These are phyloP conservation scores for Russula brevipes DNA, from an alignment of 768 basidiomycete species.

Conservation along the genomic window DNA sequence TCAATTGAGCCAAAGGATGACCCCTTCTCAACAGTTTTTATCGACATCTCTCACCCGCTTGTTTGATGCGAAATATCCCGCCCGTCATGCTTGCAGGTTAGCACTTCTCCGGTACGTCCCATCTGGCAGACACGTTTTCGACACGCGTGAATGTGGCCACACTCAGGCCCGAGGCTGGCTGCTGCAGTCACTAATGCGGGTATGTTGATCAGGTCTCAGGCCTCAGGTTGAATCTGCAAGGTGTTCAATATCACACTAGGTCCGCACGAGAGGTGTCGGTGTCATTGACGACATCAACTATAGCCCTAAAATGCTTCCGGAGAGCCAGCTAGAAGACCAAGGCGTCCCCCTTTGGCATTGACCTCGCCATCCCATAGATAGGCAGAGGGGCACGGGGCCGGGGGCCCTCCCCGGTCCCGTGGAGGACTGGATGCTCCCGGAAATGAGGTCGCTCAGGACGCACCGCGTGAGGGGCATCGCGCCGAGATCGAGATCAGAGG, in stretches of 20 bases:
- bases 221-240: not conserved
- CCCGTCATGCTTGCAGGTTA: conserved; percentile 50
- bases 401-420: too few relatives aligned
- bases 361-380: conserved; percentile 76
- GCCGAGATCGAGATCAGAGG: too few relatives aligned
- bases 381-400: conserved; percentile 78
- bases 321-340: conserved; percentile 67
- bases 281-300: conserved; percentile 82
- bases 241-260: not conserved
- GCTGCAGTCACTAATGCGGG: conserved; percentile 91
- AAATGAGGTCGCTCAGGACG: too few relatives aligned
- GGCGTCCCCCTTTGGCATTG: conserved; percentile 77
- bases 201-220: conserved; percentile 16
- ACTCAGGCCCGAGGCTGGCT: conserved; percentile 77
- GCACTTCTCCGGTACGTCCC: conserved; percentile 15
- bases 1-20: conserved; percentile 41
- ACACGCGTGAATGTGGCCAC: conserved; percentile 79
- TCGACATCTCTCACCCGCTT: conserved; percentile 68
- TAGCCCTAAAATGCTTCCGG: conserved; percentile 67
- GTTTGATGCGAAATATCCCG: conserved; percentile 73
- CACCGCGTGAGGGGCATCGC: too few relatives aligned
- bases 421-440: too few relatives aligned
- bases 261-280: conserved; percentile 61
- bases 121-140: conserved; percentile 49
- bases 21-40: conserved; percentile 60